Evolutionary conservation across 352 stramenopile genomes (phyloP), one percentile per base, ranked within the genome.

Genomic region (Elongisporangium undulatum): DNA sequence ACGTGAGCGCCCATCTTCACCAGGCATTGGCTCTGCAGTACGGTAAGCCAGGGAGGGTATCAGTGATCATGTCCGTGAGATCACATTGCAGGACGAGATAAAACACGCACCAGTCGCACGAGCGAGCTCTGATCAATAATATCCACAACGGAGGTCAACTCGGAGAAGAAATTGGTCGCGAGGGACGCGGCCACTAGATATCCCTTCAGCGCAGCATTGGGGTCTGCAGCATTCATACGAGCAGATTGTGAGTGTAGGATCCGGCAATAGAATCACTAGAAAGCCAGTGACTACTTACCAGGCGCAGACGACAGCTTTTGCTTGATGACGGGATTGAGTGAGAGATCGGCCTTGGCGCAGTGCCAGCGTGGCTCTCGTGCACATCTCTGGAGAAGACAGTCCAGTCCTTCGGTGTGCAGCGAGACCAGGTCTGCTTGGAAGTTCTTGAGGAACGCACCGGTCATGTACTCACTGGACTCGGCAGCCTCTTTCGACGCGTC

Each of bases 81-180:
- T 5, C 50, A 26, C 21, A 61, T 8, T 9, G 41, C 13, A 58
- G 1, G 9, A 17, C 21, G 1, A 55, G 38, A 57, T 21, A 56
- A n/a, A 39, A 23, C 9, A 76, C 75, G 26, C 70, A 91, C 82
- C 69, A 94, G 68, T 48, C 83, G 81, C 20, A 94, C 85, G 69
- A 94, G 78, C 24, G 83, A 92, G 59, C 76, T 88, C 54, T 92
- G 85, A 64, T 94, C 82, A 17, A 94, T 91, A 48, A 91, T 85
- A 45, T 92, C 81, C 15, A 87, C 75, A 17, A 90, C 81, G 0
- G 80, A 87, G 8, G 71, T 63, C 65, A 77, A 74, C 52, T 94
- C 84, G 0, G 79, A 75, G 51, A 94, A 94, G 57, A 87, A 90
- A 63, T 94, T 92, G 24, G 85, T 94, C 2, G 85, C 85, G 6